Evolutionary conservation across 495 filamentous ascomycete genomes (phyloP).

Genomic region (Aspergillus leporis): DNA sequence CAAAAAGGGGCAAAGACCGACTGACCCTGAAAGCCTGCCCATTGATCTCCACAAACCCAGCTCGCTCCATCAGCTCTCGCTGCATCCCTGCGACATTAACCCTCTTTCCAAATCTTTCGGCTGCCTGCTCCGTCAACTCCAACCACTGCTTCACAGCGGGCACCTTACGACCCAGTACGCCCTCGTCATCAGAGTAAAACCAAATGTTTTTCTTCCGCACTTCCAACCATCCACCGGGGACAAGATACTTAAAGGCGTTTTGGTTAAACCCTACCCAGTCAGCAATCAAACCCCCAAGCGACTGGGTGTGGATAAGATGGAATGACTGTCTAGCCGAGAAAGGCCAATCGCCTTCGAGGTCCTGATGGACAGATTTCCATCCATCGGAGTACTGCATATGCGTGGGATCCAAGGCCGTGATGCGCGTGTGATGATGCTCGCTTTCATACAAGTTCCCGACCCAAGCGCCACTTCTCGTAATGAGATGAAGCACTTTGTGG

Average conservation of each 20-base stretch:
- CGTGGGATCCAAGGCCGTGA: conserved; percentile 5
- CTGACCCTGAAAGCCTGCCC: conserved; percentile 8
- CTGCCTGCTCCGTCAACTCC: conserved; percentile 8
- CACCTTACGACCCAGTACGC: background rate
- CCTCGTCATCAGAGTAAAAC: background rate
- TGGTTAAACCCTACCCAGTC: conserved; percentile 4
- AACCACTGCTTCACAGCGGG: background rate
- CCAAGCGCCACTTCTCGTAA: conserved; percentile 1
- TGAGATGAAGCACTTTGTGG: conserved; percentile 3
- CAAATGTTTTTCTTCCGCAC: conserved; percentile 9
- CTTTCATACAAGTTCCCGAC: background rate
- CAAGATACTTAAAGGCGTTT: conserved; percentile 6
- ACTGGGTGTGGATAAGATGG: conserved; percentile 8
- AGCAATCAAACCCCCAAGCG: conserved; percentile 10
- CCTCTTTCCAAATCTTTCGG: conserved; percentile 7
- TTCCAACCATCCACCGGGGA: conserved; percentile 11
- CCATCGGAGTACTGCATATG: background rate
- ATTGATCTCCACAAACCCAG: conserved; percentile 8
- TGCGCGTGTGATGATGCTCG: too few species aligned
- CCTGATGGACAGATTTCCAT: background rate
- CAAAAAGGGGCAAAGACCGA: background rate
- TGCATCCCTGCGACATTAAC: conserved; percentile 2
- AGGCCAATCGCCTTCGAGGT: conserved; percentile 6
- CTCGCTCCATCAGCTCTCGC: conserved; percentile 6
- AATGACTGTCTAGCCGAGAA: conserved; percentile 11